These are phyloP conservation scores for Domatiomyces globalis DNA, from an alignment of 2,329 filamentous ascomycete species.

Conservation along the genomic window DNA sequence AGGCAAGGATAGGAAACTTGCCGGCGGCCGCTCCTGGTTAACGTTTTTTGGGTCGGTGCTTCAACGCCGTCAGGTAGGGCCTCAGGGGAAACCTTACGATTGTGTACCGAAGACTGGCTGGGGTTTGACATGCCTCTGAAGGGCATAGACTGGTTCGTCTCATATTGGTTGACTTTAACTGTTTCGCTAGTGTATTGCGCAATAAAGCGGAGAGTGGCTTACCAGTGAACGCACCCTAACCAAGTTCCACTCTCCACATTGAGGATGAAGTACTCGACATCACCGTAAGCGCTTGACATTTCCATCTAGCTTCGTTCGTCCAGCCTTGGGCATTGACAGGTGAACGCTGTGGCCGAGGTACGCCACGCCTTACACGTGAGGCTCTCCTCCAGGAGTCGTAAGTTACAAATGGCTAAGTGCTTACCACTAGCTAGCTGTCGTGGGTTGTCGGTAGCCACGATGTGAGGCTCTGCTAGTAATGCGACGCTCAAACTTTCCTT, in stretches of 20 bases:
- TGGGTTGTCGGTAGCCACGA: too few relatives aligned
- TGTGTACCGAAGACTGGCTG: not conserved
- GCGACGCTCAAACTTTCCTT: not conserved
- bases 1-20: not conserved
- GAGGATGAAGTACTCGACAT: not conserved
- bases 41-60: too few relatives aligned
- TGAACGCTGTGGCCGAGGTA: not conserved
- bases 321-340: not conserved
- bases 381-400: not conserved
- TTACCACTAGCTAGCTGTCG: not conserved
- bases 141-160: not conserved
- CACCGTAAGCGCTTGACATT: not conserved
- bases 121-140: not conserved
- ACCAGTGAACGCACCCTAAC: too few relatives aligned
- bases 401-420: not conserved
- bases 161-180: not conserved
- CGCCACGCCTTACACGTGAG: too few relatives aligned
- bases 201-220: not conserved
- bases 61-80: not conserved
- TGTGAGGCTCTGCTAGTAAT: not conserved
- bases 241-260: not conserved
- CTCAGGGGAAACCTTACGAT: not conserved
- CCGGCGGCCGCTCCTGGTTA: too few relatives aligned
- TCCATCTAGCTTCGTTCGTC: not conserved
- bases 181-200: not conserved